These are phyloP conservation scores for Galium porrigens DNA, from an alignment of 305 asterid species.

Conservation along the genomic window DNA sequence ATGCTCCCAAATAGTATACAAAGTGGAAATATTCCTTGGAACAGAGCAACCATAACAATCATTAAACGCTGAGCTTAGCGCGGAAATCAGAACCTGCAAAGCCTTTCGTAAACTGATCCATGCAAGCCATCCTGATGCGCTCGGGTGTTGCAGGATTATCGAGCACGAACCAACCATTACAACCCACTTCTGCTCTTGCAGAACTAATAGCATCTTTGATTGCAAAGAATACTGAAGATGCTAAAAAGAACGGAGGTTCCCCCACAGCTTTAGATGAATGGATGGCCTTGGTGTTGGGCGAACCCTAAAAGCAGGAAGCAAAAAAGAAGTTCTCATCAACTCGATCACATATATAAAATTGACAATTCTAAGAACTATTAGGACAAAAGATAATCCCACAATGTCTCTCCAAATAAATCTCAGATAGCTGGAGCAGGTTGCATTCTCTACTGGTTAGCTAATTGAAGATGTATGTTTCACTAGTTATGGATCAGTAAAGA, in stretches of 20 bases:
- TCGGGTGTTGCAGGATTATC: slow-evolving; percentile 95
- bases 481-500: not conserved
- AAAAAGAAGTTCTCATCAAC: not conserved
- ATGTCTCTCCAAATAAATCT: too few relatives aligned
- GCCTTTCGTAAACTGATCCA: slow-evolving; percentile 47
- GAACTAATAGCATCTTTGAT: slow-evolving; percentile 71
- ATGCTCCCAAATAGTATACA: too few relatives aligned
- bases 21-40: not conserved
- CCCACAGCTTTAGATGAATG: slow-evolving; percentile 97
- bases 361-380: not conserved
- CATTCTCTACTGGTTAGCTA: not conserved
- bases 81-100: slow-evolving; percentile 34
- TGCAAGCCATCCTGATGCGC: slow-evolving; percentile 83
- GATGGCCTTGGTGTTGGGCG: slow-evolving; percentile 65
- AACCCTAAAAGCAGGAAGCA: slow-evolving; percentile 32
- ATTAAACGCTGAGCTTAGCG: slow-evolving; percentile 60
- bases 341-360: too few relatives aligned
- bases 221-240: slow-evolving; percentile 66
- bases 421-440: too few relatives aligned
- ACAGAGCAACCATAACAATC: not conserved
- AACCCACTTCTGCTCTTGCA: slow-evolving; percentile 63
- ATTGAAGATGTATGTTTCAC: not conserved
- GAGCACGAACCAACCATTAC: slow-evolving; percentile 61
- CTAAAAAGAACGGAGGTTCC: slow-evolving; percentile 90
- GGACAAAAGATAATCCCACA: too few relatives aligned